Evolutionary conservation across 208 protist species (phyloP).

Genomic region (Strigomonas galati): DNA sequence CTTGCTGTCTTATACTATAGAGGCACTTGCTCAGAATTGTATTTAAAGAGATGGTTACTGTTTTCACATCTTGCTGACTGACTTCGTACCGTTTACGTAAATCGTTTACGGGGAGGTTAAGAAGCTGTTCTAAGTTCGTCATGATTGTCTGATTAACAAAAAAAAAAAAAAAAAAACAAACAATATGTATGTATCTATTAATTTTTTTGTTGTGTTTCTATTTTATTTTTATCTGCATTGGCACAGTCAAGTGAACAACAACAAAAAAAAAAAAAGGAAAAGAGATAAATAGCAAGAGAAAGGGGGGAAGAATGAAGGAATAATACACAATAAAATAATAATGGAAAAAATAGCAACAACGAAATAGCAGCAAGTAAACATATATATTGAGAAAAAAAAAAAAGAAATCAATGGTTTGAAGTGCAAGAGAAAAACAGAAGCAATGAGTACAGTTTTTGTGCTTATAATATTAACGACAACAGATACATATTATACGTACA

Average conservation of each 20-base stretch:
- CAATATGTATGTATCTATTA: neutral
- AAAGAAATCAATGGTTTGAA: no score
- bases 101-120: constrained; percentile 48
- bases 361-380: neutral
- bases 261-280: constrained; percentile 12
- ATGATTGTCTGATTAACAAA: constrained; percentile 5
- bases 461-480: no score
- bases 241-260: no score
- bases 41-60: constrained; percentile 40
- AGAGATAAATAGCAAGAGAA: neutral
- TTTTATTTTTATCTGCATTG: neutral
- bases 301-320: constrained; percentile 1
- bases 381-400: neutral
- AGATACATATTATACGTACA: no score
- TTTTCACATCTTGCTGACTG: constrained; percentile 25
- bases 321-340: constrained; percentile 2
- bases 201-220: neutral
- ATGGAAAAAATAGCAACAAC: neutral
- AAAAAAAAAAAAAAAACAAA: constrained; percentile 12
- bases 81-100: constrained; percentile 32
- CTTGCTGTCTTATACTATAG: constrained; percentile 47
- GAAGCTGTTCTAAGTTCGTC: constrained; percentile 25
- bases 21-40: constrained; percentile 62
- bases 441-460: no score
- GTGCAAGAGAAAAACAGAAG: no score